Evolutionary conservation across 2,329 filamentous ascomycete species (phyloP), one percentile per base, ranked within the genome.

Genomic region (Hymenoscyphus infarciens): DNA sequence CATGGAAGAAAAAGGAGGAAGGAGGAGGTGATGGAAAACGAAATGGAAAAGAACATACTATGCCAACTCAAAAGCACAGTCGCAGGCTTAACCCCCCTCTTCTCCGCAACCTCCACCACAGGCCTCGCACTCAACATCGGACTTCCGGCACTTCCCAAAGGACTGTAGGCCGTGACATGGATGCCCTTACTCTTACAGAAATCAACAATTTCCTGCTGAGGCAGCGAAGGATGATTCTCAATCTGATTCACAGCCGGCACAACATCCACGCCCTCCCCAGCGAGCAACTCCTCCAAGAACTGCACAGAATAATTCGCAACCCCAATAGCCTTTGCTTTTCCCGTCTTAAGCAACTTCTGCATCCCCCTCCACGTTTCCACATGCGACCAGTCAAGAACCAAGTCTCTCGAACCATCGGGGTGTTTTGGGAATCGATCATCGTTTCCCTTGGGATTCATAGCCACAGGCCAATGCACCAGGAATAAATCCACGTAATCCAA

Each of bases 401-500:
- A 84, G 75, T 96, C 91, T 66, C 39, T 54, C 4, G 25, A 27
- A 3, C 60, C 60, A 39, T 61, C 60, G 15, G 54, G 54, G 22
- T 52, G 60, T 33, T 61, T 61, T 1, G 60, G 60, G 29, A 61
- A 61, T 27, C 49, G 57, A 8, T 61, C 60, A 38, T 61, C 31
- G 39, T 58, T 61, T 22, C 60, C 60, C 38, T 89, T 83, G 7
- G 89, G 88, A 78, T 93, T 94, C 85, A 93, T 87, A 57, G 89
- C 86, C 55, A 92, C 79, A 5, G 90, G 89, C 90, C 91, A 95
- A 78, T 96, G 91, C 80, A 96, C 84, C 42, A 96, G 81, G 74
- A 85, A 92, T 62, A 96, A 79, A 74, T 96, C 92, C 5, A 96
- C 83, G 74, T 96, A 94, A 67, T 92, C 88, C 56, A 95, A 79